A percentile compares a stretch with the other conserved stretches of the same genome.
phyloP scores from a whole-genome alignment of 345 rosid species.

The Syzygium aromaticum region DNA sequence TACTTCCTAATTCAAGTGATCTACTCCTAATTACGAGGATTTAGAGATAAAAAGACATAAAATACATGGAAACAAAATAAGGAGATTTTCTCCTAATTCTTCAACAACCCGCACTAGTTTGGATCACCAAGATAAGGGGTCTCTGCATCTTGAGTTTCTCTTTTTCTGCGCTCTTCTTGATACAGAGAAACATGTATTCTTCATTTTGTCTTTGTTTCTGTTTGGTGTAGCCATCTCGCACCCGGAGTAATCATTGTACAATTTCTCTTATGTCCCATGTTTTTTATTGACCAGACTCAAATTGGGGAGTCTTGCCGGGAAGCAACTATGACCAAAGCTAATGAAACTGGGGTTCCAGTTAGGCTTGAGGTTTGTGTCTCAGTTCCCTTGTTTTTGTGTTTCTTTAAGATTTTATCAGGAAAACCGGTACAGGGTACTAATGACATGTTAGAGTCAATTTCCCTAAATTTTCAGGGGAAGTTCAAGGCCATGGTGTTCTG shows the following conservation, averaged over 20 bases:
- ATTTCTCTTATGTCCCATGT: background rate
- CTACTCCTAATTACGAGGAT: no score
- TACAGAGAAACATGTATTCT: background rate
- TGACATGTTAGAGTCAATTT: background rate
- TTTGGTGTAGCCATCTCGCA: background rate
- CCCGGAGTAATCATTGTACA: background rate
- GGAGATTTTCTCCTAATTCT: no score
- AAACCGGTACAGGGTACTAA: background rate
- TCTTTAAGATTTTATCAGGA: background rate
- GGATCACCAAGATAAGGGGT: background rate
- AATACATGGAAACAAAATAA: no score
- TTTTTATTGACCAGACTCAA: background rate
- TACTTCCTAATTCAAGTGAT: no score
- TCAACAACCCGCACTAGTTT: background rate
- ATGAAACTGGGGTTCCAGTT: conserved; percentile 7
- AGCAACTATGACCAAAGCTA: conserved; percentile 3
- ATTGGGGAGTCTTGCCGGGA: background rate
- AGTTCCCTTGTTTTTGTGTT: background rate
- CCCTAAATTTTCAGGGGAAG: conserved; percentile 42
- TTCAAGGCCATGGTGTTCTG: conserved; percentile 48
- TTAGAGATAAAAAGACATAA: no score
- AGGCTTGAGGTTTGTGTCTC: conserved; percentile 30
- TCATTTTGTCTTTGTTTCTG: background rate
- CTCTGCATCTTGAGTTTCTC: background rate
- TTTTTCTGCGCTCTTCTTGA: background rate